Evolutionary conservation across 805 yeast genomes (phyloP), one percentile per base, ranked within the genome.

Genomic region (Metschnikowia drakensbergensis): DNA sequence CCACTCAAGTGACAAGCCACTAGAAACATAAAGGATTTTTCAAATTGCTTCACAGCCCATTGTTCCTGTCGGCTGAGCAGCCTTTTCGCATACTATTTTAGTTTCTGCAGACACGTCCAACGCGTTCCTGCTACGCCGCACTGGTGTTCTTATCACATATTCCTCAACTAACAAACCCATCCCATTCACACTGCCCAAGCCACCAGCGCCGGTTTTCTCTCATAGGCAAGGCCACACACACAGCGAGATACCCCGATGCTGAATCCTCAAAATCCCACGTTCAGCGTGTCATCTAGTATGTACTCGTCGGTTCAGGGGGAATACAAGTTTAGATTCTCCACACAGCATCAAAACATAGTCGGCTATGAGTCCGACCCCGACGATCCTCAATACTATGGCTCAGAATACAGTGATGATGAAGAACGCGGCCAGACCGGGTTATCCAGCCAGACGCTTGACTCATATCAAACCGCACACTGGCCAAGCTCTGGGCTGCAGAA

Each of bases 221-320:
- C 17, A 25, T 29, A 37, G 39, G 26, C 39, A 8, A 25, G 28
- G 13, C 29, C 43, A 11, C 35, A 4, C 29, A 9, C 3, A n/a
- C 25, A 37, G 25, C 41, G 6, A 17, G 25, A 27, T 8, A 25
- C 29, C 1, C 22, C 17, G 23, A 40, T 40, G 43, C 36, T 40
- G 43, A 32, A 40, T 32, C 10, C 43, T 3, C 36, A 32, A 10
- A 40, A 40, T 6, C 36, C 28, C 36, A 40, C 32, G 29, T 31
- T 60, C 45, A 67, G 73, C 42, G 58, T 67, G 7, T 57, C 73
- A 3, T 68, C 73, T 5, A 67, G 73, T 42, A 69, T 69, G 11
- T 70, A 70, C 48, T 42, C 46, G 33, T 53, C 67, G 4, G 47
- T 53, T 11, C 68, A 65, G 10, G 49, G 56, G n/a, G 59, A 55